Base-by-base conservation (phyloP, 352 stramenopile species). In the Sclerospora graminicola region DNA sequence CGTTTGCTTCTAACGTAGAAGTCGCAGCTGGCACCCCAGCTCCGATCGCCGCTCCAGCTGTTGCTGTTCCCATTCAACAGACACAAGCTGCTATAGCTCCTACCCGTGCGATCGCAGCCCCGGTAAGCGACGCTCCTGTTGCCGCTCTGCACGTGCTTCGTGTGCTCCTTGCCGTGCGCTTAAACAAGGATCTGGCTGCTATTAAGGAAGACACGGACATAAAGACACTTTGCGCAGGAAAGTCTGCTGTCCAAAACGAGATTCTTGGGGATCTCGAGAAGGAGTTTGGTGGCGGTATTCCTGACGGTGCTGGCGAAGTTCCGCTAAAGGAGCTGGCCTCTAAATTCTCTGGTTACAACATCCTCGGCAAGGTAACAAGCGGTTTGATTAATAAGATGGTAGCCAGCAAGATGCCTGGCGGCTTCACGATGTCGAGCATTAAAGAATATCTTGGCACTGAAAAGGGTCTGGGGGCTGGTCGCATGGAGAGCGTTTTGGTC, bases 171-270 rank as follows among this genome's bases (percentile, higher is more conserved):
- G 75, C 81, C 14, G 56, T 85, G 28, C 70, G 72, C 14, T 55
- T 90, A 23, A 87, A 89, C 59, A 92, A 90, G 61, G 35, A 65
- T 1, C 44, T 92, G 10, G 37, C 34, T 15, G 77, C 91, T 29
- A 70, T 95, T 26, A 73, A 64, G 24, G 67, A 74, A 5, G 73
- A 84, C 16, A 78, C 79, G 8, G 71, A 85, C 21, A 63, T 95
- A 11, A 88, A 92, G 60, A 79, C 67, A 9, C 62, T 93, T 2
- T 88, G 66, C 10, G 80, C 70, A 18, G 83, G 83, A 29, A 93
- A 95, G 52, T 90, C 75, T 28, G 83, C 83, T 9, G 62, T 89
- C 8, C 81, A 92, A 60, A 95, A 95, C 45, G 83, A 95, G 43
- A 85, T 93, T 32, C 66, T 90, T 34, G 83, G 83, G 13, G 83